These are phyloP conservation scores for Venturia oleaginea DNA, from an alignment of 2,329 filamentous ascomycete genomes.

Conservation along the genomic window DNA sequence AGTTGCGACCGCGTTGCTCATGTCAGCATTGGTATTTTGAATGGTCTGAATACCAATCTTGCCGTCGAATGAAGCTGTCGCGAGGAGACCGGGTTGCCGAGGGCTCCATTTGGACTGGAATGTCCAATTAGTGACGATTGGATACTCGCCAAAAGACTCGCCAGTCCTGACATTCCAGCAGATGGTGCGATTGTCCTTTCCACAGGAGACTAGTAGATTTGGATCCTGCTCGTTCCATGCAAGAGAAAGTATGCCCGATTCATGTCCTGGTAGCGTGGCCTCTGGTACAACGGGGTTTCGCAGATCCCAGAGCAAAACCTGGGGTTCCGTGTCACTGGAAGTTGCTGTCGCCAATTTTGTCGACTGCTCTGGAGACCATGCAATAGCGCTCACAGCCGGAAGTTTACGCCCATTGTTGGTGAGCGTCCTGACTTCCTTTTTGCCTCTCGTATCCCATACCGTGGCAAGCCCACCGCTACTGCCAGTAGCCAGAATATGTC, in stretches of 20 bases:
- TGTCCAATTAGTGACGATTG: constrained; percentile 98
- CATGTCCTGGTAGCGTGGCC: constrained; percentile 78
- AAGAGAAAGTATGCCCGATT: constrained; percentile 84
- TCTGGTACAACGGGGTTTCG: constrained; percentile 95
- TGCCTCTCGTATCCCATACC: constrained; percentile 96
- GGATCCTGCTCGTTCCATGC: constrained; percentile 93
- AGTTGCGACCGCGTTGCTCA: constrained; percentile 53
- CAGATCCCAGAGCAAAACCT: constrained; percentile 89
- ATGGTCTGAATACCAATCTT: constrained; percentile 91
- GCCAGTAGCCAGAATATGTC: constrained; percentile 91
- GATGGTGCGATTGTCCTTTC: constrained; percentile 92
- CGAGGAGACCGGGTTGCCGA: constrained; percentile 81
- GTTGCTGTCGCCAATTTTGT: constrained; percentile 92
- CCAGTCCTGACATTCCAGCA: constrained; percentile 95
- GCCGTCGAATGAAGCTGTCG: constrained; percentile 93
- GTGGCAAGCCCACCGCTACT: constrained; percentile 91
- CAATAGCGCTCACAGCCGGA: constrained; percentile 75
- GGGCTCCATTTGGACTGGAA: constrained; percentile 94
- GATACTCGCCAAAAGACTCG: constrained; percentile 80
- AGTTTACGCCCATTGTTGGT: constrained; percentile 78
- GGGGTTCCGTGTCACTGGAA: constrained; percentile 75
- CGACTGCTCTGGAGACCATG: constrained; percentile 89
- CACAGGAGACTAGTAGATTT: constrained; percentile 80
- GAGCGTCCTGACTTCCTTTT: constrained; percentile 91
- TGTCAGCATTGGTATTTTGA: constrained; percentile 79